Evolutionary conservation across 352 stramenopile species (phyloP), one percentile per base, ranked within the genome.

Genomic region (Globisporangium nunn): DNA sequence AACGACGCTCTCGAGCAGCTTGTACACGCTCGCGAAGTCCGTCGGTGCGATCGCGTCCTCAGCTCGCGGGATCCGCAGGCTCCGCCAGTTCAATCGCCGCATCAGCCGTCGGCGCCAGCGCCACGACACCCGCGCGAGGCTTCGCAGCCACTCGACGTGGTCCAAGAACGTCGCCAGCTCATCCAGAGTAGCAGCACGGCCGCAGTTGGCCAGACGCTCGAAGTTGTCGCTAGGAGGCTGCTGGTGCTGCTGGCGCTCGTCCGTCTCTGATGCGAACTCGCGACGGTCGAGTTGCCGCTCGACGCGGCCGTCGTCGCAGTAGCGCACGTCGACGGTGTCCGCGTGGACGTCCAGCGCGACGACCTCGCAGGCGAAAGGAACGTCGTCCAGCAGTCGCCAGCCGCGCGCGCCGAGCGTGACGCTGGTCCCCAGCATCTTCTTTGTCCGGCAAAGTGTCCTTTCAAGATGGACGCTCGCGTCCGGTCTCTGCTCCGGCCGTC

Each of bases 361-460:
- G 15, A 79, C 55, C 51, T 50, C 55, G 31, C 65, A 74, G 15
- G 50, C 59, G 39, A 79, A 79, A 37, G 37, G 50, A 6, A 72
- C 6, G 18, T 46, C 63, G 54, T 75, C 71, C 6, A 79, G 63
- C 17, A 62, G 12, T 4, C 71, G 62, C 43, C 52, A 67, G 14
- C 59, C 70, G 8, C 31, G 49, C 1, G 43, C 18, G 0, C 63
- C 66, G 35, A 72, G 33, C 17, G 14, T 12, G 56, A 51, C 4
- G 54, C 46, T 5, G 44, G 11, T 4, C 41, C 23, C 23, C 23
- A 23, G 15, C 41, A 47, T 47, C 33, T 37, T 37, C 33, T 8
- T 37, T 37, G 23, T 23, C 23, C 23, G 23, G 23, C 23, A 23
- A 52, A 31, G n/a, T 18, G n/a, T 15, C 18, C 18, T 50, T 50